phyloP scores from a whole-genome alignment of 2,329 filamentous ascomycete genomes.

The Talaromyces verruculosus region DNA sequence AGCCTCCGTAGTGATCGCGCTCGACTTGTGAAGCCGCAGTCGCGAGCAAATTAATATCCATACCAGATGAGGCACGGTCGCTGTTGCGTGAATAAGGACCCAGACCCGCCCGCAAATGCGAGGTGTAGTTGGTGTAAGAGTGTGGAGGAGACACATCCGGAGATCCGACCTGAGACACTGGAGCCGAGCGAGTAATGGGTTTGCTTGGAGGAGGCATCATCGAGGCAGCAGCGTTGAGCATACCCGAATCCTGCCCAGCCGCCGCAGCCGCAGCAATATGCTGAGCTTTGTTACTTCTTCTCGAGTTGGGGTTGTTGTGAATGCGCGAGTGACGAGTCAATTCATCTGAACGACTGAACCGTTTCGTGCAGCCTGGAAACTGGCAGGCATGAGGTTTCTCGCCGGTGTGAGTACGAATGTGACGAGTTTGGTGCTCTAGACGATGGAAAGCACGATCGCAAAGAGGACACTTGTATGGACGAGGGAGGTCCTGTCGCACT shows the following conservation, averaged over 20 bases:
- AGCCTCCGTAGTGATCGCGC: conserved; percentile 53
- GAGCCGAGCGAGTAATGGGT: conserved; percentile 83
- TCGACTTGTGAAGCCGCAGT: conserved; percentile 67
- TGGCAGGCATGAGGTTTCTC: conserved; percentile 97
- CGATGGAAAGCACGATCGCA: conserved; percentile 99
- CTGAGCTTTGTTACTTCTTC: conserved; percentile 83
- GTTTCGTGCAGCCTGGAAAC: conserved; percentile 93
- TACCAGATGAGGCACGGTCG: conserved; percentile 46
- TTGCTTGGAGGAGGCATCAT: conserved; percentile 80
- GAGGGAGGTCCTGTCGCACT: conserved; percentile 74
- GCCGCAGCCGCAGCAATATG: conserved; percentile 59
- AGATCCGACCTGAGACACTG: conserved; percentile 81
- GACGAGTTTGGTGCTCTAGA: conserved; percentile 85
- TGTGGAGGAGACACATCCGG: conserved; percentile 95
- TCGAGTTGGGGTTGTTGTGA: conserved; percentile 97
- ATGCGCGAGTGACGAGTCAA: conserved; percentile 95
- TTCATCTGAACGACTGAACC: conserved; percentile 95
- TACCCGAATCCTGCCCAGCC: conserved; percentile 49
- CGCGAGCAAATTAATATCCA: conserved; percentile 69
- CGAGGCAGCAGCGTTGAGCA: conserved; percentile 50
- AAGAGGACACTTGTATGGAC: conserved; percentile 96
- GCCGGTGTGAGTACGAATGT: conserved; percentile 95
- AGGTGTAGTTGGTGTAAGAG: conserved; percentile 67
- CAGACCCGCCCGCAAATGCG: conserved; percentile 58
- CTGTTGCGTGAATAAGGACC: conserved; percentile 49